Evolutionary conservation across 2,329 filamentous ascomycete species (phyloP).

Genomic region (Podosphaera leucotricha): DNA sequence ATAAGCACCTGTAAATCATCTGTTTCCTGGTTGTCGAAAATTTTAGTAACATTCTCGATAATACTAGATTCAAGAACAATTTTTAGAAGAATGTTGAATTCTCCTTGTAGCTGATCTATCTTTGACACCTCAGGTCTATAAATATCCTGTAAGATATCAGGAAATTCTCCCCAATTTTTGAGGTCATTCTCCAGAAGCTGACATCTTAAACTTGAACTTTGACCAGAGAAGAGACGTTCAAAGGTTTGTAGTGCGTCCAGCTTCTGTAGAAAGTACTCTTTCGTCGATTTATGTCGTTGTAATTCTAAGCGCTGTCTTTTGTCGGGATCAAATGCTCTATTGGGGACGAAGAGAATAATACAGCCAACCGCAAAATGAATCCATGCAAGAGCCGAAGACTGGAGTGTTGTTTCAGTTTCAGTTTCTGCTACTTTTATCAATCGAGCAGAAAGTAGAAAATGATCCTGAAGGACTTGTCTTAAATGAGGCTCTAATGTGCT

Average conservation of each 20-base stretch:
- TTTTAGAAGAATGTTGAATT: conserved; percentile 57
- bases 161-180: conserved; percentile 37
- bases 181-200: conserved; percentile 39
- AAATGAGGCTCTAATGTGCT: conserved; percentile 3
- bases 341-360: conserved; percentile 62
- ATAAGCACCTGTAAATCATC: conserved; percentile 19
- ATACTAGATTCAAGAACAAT: conserved; percentile 9
- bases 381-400: conserved; percentile 38
- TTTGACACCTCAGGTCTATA: conserved; percentile 48
- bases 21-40: conserved; percentile 15
- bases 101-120: conserved; percentile 50
- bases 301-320: conserved; percentile 31
- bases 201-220: conserved; percentile 41
- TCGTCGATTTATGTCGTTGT: conserved; percentile 30
- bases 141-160: conserved; percentile 38
- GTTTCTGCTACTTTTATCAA: background rate
- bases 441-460: conserved; percentile 18
- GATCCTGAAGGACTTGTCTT: conserved; percentile 11
- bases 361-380: conserved; percentile 51
- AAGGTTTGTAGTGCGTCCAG: conserved; percentile 39
- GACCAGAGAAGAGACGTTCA: conserved; percentile 42
- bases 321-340: conserved; percentile 66
- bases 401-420: conserved; percentile 10
- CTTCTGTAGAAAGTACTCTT: conserved; percentile 27
- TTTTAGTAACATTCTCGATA: conserved; percentile 4